Evolutionary conservation across 345 rosid species (phyloP).

Genomic region (Citrus mangshanensis): DNA sequence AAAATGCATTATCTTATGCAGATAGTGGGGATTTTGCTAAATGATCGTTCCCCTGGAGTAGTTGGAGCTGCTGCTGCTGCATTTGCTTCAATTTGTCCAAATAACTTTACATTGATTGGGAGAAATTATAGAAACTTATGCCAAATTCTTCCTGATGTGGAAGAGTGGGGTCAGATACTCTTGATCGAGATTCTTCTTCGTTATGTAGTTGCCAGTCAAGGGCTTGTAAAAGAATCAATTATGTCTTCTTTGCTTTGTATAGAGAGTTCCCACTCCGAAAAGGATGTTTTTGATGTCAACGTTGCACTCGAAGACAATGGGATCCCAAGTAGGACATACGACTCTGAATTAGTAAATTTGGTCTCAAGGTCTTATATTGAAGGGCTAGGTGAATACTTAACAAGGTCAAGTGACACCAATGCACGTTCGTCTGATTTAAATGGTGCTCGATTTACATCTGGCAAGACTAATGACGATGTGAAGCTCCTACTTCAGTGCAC

Average conservation of each 20-base stretch:
- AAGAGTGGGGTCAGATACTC: conserved; percentile 97
- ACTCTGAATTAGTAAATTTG: conserved; percentile 42
- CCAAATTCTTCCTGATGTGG: conserved; percentile 93
- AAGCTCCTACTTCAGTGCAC: conserved; percentile 81
- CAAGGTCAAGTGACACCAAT: conserved; percentile 49
- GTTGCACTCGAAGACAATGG: conserved; percentile 30
- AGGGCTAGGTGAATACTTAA: conserved; percentile 86
- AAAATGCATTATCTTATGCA: conserved; percentile 34
- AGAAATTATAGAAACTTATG: conserved; percentile 73
- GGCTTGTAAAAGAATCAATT: conserved; percentile 85
- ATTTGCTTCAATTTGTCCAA: conserved; percentile 82
- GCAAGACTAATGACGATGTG: conserved; percentile 63
- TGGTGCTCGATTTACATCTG: conserved; percentile 55
- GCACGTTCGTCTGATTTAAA: conserved; percentile 33
- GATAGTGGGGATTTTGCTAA: conserved; percentile 77
- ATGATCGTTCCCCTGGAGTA: conserved; percentile 85
- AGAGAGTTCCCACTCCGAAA: conserved; percentile 40
- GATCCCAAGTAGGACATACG: conserved; percentile 27
- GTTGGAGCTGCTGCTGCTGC: conserved; percentile 98
- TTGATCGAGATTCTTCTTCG: conserved; percentile 76
- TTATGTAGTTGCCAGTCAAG: conserved; percentile 76
- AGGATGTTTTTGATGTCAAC: conserved; percentile 37
- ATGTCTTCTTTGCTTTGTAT: conserved; percentile 59
- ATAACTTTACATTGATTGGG: conserved; percentile 65
- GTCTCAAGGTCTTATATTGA: conserved; percentile 78